Percentiles rank a stretch among this genome's conserved stretches.
Conservation (phyloP, 495 filamentous ascomycete species). For the Achaetomiella virescens region DNA sequence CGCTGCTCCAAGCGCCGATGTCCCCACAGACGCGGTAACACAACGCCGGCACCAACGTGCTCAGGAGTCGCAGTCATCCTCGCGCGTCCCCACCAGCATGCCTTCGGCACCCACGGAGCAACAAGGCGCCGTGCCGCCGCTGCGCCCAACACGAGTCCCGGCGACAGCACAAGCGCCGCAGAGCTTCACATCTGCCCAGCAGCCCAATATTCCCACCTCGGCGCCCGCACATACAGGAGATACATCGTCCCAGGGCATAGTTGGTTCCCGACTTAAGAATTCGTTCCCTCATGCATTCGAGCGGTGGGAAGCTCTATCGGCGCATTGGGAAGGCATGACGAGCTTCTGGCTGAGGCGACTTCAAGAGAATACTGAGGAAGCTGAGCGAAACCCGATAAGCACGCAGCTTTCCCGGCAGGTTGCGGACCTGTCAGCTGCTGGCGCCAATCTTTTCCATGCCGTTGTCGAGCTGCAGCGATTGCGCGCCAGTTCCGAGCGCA, state of each 20-base stretch:
- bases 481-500: constrained; percentile 89
- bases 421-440: constrained; percentile 89
- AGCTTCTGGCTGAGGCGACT: constrained; percentile 93
- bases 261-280: constrained; percentile 34
- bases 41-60: constrained; percentile 37
- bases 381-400: constrained; percentile 72
- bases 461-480: constrained; percentile 96
- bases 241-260: constrained; percentile 23
- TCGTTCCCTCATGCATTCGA: constrained; percentile 96
- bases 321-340: constrained; percentile 96
- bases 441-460: constrained; percentile 95
- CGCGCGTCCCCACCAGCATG: constrained; percentile 9
- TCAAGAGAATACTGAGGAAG: constrained; percentile 80
- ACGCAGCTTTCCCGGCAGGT: constrained; percentile 89
- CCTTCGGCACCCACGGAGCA: constrained; percentile 13
- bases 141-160: constrained; percentile 24
- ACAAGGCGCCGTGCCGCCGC: constrained; percentile 14
- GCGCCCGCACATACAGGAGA: constrained; percentile 29
- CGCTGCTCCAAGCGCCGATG: constrained; percentile 43
- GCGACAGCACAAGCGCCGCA: constrained; percentile 19
- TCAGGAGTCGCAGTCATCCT: constrained; percentile 18
- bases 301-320: constrained; percentile 91
- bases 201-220: constrained; percentile 8
- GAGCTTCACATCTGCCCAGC: constrained; percentile 12
- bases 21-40: constrained; percentile 31